Evolutionary conservation across 164 flowering plant species (phyloP).

Genomic region (Hamamelis virginiana): DNA sequence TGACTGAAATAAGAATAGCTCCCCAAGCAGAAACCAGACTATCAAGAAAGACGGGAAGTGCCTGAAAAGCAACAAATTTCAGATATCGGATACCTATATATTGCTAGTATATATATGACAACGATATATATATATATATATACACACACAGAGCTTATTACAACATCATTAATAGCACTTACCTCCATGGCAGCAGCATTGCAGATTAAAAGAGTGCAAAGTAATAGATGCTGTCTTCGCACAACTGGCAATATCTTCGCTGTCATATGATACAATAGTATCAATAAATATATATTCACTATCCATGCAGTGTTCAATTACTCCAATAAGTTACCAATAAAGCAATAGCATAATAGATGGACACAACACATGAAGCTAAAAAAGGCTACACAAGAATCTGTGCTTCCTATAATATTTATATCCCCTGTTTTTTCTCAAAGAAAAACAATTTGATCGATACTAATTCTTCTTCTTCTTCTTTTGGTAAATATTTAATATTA

Average conservation of each 20-base stretch:
- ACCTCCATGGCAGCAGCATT: constrained; percentile 99
- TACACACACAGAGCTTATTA: too few species aligned
- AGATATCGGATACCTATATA: neutral
- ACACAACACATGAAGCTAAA: too few species aligned
- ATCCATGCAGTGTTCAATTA: neutral
- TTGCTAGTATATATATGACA: neutral
- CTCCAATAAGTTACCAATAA: neutral
- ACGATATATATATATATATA: too few species aligned
- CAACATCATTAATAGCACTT: neutral
- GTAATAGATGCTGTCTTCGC: constrained; percentile 76
- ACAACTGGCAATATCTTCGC: constrained; percentile 95
- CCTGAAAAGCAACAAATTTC: constrained; percentile 33
- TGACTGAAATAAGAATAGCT: constrained; percentile 89
- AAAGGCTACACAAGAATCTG: too few species aligned
- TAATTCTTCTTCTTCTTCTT: too few species aligned
- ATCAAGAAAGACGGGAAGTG: constrained; percentile 94
- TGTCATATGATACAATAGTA: too few species aligned
- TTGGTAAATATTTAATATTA: too few species aligned
- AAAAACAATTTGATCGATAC: too few species aligned
- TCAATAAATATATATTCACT: neutral
- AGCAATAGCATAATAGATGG: too few species aligned
- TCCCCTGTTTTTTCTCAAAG: too few species aligned
- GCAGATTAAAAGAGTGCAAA: constrained; percentile 92
- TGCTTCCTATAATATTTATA: too few species aligned
- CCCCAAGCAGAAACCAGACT: constrained; percentile 77